A percentile compares a stretch with the other conserved stretches of the same genome.
Conservation (phyloP, 306 rosid species). For the Cicer bijugum region DNA sequence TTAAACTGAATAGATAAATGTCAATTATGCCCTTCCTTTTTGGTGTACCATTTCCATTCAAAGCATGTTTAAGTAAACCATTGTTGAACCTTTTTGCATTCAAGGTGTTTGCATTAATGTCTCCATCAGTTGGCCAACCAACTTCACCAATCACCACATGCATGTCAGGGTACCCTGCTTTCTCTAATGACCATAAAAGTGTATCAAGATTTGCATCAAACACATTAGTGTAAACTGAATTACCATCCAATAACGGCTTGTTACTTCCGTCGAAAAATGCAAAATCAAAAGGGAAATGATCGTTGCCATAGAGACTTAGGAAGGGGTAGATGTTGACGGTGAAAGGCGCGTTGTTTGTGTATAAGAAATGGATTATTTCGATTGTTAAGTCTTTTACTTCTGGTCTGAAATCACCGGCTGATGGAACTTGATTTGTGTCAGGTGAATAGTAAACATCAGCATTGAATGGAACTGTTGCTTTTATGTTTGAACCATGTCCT, state of each 20-base stretch:
- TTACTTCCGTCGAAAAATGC: conserved; percentile 81
- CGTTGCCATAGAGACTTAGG: conserved; percentile 74
- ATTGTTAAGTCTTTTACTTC: conserved; percentile 63
- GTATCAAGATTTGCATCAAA: conserved; percentile 84
- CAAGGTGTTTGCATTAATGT: conserved; percentile 59
- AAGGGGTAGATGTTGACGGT: conserved; percentile 88
- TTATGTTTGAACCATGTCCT: conserved; percentile 66
- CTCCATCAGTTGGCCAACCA: conserved; percentile 90
- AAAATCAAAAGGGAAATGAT: conserved; percentile 77
- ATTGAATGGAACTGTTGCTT: conserved; percentile 92
- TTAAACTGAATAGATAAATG: conserved; percentile 66
- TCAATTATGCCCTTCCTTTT: conserved; percentile 71
- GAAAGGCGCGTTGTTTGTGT: conserved; percentile 70
- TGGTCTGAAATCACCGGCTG: conserved; percentile 89
- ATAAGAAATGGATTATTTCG: conserved; percentile 66
- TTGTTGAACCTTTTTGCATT: conserved; percentile 67
- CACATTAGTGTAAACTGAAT: conserved; percentile 60
- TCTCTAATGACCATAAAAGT: conserved; percentile 73
- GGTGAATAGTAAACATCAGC: conserved; percentile 90
- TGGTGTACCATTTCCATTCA: conserved; percentile 74
- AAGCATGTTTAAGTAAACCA: conserved; percentile 68
- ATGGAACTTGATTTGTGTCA: conserved; percentile 76
- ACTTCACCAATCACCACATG: conserved; percentile 72
- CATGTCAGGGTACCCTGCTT: conserved; percentile 71
- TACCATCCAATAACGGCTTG: conserved; percentile 69